A percentile compares a stretch with the other conserved stretches of the same genome.
phyloP scores from a whole-genome alignment of 2,329 filamentous ascomycete genomes.

The Triangularia verruculosa region DNA sequence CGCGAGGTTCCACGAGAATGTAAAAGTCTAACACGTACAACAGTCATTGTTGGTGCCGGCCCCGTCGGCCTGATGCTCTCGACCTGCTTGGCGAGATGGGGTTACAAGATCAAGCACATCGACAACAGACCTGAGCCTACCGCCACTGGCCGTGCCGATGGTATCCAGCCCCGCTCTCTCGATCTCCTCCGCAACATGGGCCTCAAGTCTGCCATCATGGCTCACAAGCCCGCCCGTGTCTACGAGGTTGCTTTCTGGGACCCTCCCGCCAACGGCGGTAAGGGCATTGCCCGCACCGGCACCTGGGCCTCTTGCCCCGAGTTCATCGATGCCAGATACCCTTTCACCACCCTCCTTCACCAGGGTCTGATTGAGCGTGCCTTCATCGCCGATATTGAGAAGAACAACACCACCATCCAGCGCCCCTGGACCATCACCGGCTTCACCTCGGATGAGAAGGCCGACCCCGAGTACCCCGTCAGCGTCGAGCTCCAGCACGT shows the following conservation, averaged over 20 bases:
- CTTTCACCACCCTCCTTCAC: slow-evolving; percentile 68
- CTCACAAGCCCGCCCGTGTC: slow-evolving; percentile 79
- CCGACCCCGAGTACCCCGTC: slow-evolving; percentile 68
- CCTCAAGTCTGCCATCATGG: slow-evolving; percentile 84
- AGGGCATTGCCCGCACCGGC: slow-evolving; percentile 62
- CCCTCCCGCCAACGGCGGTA: slow-evolving; percentile 46
- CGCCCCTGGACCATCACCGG: slow-evolving; percentile 63
- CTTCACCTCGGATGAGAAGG: slow-evolving; percentile 57
- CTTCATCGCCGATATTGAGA: slow-evolving; percentile 63
- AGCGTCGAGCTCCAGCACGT: slow-evolving; percentile 74
- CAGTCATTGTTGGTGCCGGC: slow-evolving; percentile 84
- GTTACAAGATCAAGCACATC: slow-evolving; percentile 92
- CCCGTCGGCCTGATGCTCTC: slow-evolving; percentile 86
- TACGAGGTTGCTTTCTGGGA: slow-evolving; percentile 77
- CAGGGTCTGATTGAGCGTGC: slow-evolving; percentile 70
- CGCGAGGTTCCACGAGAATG: too few relatives aligned
- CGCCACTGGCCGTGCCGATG: slow-evolving; percentile 80
- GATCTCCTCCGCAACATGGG: slow-evolving; percentile 88
- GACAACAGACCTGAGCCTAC: slow-evolving; percentile 87
- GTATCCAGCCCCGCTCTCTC: slow-evolving; percentile 84
- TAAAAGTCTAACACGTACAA: slow-evolving; percentile 30
- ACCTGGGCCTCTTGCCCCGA: slow-evolving; percentile 85
- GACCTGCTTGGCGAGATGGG: slow-evolving; percentile 85
- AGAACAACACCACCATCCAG: slow-evolving; percentile 59
- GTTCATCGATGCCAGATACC: slow-evolving; percentile 72